Evolutionary conservation across 2,329 filamentous ascomycete species (phyloP), one percentile per base, ranked within the genome.

Genomic region (Cordyceps pruinosa): DNA sequence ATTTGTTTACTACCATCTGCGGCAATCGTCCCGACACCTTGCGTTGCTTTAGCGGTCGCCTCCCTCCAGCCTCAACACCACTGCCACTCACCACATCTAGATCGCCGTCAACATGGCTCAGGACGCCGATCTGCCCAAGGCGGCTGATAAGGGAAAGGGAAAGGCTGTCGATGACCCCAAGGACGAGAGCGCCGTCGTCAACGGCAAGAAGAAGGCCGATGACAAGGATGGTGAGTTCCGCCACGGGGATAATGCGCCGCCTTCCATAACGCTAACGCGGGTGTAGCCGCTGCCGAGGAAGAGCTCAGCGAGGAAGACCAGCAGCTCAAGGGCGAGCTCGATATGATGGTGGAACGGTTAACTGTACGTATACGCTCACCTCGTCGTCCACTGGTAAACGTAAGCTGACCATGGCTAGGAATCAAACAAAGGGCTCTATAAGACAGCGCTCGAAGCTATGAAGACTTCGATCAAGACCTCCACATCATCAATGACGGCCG

Each of bases 391-490:
- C 23, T 30, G 12, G 47, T 8, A 10, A 19, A 47, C 25, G 50
- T 47, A 48, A 17, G 45, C 13, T 37, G 23, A 54, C 23, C 12
- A 42, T 28, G 26, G 10, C 6, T 55, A 96, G 90, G 94, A 97
- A 77, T 81, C 87, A 63, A 89, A 97, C 75, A 81, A 82, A 63
- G 86, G 85, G 59, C 87, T 97, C 65, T 97, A 97, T 79, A 93
- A 92, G 72, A 84, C 92, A 59, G 89, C 94, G 56, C 80, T 99
- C 64, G 92, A 97, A 74, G 88, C 91, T 64, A 97, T 99, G 85
- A 97, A 97, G 79, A 90, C 87, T 68, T 95, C 90, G 70, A 99
- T 99, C 80, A 97, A 97, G 80, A 99, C 94, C 57, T 96, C 94
- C 59, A 99, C 94, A 64, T 97, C 92, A 59, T 99, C 95, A 46